phyloP scores from a whole-genome alignment of 306 rosid species.

The Leucaena leucocephala region DNA sequence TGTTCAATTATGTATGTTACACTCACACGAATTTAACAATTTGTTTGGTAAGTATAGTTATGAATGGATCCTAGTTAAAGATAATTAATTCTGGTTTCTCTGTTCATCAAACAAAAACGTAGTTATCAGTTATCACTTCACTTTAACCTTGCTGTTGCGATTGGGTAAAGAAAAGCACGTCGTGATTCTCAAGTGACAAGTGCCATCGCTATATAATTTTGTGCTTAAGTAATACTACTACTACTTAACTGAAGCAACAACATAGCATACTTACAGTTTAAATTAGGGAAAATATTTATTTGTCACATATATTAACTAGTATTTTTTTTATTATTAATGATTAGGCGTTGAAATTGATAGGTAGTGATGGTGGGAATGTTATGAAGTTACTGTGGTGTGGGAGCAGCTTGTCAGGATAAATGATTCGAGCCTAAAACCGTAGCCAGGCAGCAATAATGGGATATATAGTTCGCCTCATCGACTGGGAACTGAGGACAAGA shows the following conservation, averaged over 20 bases:
- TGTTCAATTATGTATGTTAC: too few species aligned
- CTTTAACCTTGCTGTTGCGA: background rate
- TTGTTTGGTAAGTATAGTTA: background rate
- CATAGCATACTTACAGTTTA: background rate
- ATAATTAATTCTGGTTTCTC: background rate
- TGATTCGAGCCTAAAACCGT: slow-evolving; percentile 38
- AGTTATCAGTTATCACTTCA: background rate
- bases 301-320: too few species aligned
- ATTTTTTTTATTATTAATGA: background rate
- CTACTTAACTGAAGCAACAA: background rate
- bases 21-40: background rate
- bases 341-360: slow-evolving; percentile 26
- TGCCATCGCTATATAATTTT: background rate
- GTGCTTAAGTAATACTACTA: background rate
- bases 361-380: background rate
- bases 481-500: slow-evolving; percentile 30
- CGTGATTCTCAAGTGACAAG: slow-evolving; percentile 5
- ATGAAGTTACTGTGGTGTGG: slow-evolving; percentile 16
- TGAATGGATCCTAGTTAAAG: background rate
- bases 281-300: background rate
- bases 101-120: background rate
- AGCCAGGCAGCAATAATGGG: slow-evolving; percentile 47
- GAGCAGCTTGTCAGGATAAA: slow-evolving; percentile 37
- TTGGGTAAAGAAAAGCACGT: background rate
- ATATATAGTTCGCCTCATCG: background rate